Percentiles rank a stretch among this genome's conserved stretches.
Evolutionary conservation across 2,329 filamentous ascomycete species (phyloP).

Genomic region (Aspergillus fischeri): DNA sequence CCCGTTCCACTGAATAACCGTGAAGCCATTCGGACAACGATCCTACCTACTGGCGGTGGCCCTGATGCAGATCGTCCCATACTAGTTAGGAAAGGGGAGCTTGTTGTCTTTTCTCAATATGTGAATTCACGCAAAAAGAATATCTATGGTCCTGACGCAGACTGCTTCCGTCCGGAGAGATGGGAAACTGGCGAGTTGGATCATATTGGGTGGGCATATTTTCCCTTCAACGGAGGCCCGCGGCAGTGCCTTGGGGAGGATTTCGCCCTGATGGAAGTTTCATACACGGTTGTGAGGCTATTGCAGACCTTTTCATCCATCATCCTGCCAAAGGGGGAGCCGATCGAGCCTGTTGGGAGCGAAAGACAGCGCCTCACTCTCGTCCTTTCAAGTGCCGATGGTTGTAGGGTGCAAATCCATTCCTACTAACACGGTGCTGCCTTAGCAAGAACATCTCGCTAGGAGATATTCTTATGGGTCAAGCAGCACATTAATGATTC

Average conservation of each 20-base stretch:
- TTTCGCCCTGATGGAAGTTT: constrained; percentile 17
- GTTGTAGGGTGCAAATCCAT: too few relatives aligned
- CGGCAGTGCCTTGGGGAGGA: constrained; percentile 23
- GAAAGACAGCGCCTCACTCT: too few relatives aligned
- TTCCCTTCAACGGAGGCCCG: constrained; percentile 29
- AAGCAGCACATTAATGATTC: too few relatives aligned
- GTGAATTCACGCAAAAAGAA: constrained; percentile 42
- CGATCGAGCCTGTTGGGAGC: too few relatives aligned
- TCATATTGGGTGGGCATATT: constrained; percentile 25
- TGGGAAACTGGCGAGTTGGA: constrained; percentile 19
- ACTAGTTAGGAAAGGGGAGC: constrained; percentile 23
- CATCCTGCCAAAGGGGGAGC: too few relatives aligned
- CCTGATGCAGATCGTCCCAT: constrained; percentile 42
- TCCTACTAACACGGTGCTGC: too few relatives aligned
- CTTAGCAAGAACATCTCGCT: too few relatives aligned
- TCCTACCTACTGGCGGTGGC: constrained; percentile 50
- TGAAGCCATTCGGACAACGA: constrained; percentile 31
- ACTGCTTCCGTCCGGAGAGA: constrained; percentile 21
- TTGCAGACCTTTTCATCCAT: constrained; percentile 5
- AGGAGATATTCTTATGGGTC: too few relatives aligned
- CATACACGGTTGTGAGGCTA: constrained; percentile 19
- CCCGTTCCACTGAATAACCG: constrained; percentile 38
- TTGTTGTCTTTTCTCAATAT: constrained; percentile 23
- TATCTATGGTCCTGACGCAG: constrained; percentile 19
- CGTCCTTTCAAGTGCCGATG: too few relatives aligned